Conservation (phyloP, 2,329 filamentous ascomycete genomes). For the Hysterium pulicare region DNA sequence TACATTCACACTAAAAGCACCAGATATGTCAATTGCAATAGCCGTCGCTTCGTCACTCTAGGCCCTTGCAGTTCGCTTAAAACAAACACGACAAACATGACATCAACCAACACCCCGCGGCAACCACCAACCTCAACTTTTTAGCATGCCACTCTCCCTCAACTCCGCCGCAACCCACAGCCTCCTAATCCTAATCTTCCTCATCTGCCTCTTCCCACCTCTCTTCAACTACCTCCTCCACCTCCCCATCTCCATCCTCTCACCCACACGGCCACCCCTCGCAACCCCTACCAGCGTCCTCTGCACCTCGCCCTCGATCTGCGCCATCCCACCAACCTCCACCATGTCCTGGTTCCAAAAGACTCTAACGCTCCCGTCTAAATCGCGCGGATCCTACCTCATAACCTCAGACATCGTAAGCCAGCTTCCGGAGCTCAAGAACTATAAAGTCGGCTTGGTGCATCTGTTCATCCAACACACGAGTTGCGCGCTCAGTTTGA, state of each 20-base stretch:
- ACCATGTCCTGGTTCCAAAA: slow-evolving; percentile 63
- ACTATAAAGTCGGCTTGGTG: slow-evolving; percentile 71
- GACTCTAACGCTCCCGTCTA: slow-evolving; percentile 72
- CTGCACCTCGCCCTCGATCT: slow-evolving; percentile 5
- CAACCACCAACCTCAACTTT: background rate
- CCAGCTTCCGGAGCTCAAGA: slow-evolving; percentile 72
- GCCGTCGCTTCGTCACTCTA: no score
- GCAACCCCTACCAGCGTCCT: slow-evolving; percentile 13
- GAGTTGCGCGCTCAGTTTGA: slow-evolving; percentile 81
- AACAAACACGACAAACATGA: background rate
- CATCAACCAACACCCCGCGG: slow-evolving; percentile 5
- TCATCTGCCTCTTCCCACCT: slow-evolving; percentile 50
- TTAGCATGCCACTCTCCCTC: slow-evolving; percentile 17
- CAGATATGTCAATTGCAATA: no score
- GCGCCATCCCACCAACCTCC: slow-evolving; percentile 11
- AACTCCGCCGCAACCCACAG: slow-evolving; percentile 39
- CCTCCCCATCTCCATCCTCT: slow-evolving; percentile 35
- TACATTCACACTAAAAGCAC: no score
- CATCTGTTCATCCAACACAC: slow-evolving; percentile 96
- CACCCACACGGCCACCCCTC: slow-evolving; percentile 23
- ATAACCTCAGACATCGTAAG: slow-evolving; percentile 72
- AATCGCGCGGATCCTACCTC: slow-evolving; percentile 81
- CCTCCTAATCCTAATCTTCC: slow-evolving; percentile 48
- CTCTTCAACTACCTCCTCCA: slow-evolving; percentile 43
- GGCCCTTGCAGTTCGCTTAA: background rate